phyloP scores from a whole-genome alignment of 331 rosid species.

The Telfairia occidentalis region DNA sequence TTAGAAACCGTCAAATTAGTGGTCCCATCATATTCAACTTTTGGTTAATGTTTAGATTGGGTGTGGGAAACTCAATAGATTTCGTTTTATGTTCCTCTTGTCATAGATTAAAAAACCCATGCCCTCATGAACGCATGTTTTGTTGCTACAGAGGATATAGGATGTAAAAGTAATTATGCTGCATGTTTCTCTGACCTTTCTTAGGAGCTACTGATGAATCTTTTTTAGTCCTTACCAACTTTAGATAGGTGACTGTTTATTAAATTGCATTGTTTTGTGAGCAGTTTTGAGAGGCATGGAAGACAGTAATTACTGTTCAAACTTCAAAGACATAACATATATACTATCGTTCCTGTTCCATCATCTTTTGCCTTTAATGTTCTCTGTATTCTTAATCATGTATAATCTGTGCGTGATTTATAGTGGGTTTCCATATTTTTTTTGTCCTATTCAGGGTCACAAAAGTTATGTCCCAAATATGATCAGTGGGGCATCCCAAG shows the following conservation, averaged over 20 bases:
- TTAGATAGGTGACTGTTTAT: background rate
- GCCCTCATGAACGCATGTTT: background rate
- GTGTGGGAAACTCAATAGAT: background rate
- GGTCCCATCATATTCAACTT: background rate
- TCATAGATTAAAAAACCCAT: background rate
- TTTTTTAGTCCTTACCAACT: background rate
- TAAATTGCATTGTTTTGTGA: background rate
- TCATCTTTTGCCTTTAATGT: background rate
- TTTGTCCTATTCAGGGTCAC: conserved; percentile 57
- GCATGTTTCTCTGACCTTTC: background rate
- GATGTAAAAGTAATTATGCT: background rate
- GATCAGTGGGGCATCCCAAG: conserved; percentile 99
- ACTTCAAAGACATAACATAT: background rate
- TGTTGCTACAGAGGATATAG: background rate
- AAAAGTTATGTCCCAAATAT: conserved; percentile 92
- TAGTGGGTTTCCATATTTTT: conserved; percentile 13
- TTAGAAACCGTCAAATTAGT: background rate
- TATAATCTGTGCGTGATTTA: conserved; percentile 8
- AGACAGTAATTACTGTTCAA: background rate
- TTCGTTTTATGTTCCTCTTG: background rate
- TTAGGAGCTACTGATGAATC: background rate
- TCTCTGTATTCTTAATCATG: background rate
- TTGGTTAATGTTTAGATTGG: background rate
- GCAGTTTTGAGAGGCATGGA: background rate
- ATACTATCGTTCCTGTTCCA: background rate